phyloP scores from a whole-genome alignment of 148 eudicot species.

The Spergularia bocconei region DNA sequence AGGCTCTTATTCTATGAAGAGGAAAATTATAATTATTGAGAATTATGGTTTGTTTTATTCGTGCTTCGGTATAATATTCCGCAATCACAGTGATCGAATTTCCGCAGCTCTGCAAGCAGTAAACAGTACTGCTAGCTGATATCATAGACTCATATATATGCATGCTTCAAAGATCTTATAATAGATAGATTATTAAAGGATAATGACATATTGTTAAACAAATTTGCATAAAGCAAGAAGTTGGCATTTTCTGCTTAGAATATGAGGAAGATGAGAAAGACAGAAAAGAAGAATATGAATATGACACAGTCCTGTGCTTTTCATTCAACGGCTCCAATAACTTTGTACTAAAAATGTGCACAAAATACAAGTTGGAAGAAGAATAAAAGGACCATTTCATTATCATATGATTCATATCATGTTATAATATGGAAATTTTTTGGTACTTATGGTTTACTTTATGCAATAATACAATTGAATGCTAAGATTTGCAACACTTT shows the following conservation, averaged over 20 bases:
- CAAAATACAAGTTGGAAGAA: background rate
- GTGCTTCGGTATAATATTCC: no score
- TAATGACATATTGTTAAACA: no score
- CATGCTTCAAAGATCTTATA: no score
- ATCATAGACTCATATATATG: no score
- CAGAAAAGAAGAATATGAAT: conserved; percentile 8
- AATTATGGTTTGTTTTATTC: no score
- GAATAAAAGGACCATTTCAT: background rate
- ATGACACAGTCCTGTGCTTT: background rate
- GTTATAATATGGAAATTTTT: background rate
- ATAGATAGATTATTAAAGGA: no score
- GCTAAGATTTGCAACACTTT: background rate
- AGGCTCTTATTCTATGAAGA: background rate
- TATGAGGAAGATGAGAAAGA: background rate
- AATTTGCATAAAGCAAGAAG: background rate
- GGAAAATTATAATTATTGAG: background rate
- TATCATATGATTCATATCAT: background rate
- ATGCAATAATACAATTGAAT: background rate
- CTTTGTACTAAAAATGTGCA: background rate
- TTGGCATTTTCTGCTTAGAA: background rate
- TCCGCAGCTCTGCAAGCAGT: no score
- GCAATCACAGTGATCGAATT: no score
- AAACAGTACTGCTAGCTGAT: no score
- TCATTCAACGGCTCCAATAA: background rate
- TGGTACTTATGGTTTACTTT: background rate